Conservation (phyloP, 306 rosid genomes). For the Glycine tomentella region DNA sequence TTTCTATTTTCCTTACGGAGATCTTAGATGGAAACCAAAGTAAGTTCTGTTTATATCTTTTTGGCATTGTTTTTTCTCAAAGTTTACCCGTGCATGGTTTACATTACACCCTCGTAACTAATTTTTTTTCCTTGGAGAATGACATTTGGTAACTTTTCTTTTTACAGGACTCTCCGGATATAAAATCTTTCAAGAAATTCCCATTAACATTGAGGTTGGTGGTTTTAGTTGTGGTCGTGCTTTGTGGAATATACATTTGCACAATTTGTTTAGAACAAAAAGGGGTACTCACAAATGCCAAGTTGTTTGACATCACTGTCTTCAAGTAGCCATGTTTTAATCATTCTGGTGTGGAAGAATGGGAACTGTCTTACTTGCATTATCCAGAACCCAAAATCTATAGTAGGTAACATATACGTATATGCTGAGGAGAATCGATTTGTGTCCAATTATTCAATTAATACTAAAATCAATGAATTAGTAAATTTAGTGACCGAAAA, state of each 20-base stretch:
- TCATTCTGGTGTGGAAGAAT: constrained; percentile 43
- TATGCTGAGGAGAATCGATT: background rate
- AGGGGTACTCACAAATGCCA: constrained; percentile 34
- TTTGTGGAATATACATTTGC: constrained; percentile 62
- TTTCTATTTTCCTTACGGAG: constrained; percentile 48
- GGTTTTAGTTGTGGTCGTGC: constrained; percentile 48
- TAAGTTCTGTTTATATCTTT: constrained; percentile 44
- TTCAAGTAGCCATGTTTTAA: constrained; percentile 48
- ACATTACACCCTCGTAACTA: background rate
- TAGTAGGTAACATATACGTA: constrained; percentile 50
- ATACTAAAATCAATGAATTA: background rate
- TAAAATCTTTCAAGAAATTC: constrained; percentile 58
- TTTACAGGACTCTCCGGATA: constrained; percentile 60
- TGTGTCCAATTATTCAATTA: background rate
- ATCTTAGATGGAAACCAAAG: constrained; percentile 67
- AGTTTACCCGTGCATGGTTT: background rate
- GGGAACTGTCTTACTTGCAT: constrained; percentile 63
- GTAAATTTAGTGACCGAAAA: background rate
- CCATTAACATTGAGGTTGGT: constrained; percentile 62
- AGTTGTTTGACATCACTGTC: constrained; percentile 42
- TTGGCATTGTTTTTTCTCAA: background rate
- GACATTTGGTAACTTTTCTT: constrained; percentile 12
- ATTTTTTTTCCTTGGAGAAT: background rate
- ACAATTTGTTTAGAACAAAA: constrained; percentile 53
- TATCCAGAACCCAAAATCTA: constrained; percentile 67